Evolutionary conservation across 352 stramenopile species (phyloP).

Genomic region (Sclerospora graminicola): DNA sequence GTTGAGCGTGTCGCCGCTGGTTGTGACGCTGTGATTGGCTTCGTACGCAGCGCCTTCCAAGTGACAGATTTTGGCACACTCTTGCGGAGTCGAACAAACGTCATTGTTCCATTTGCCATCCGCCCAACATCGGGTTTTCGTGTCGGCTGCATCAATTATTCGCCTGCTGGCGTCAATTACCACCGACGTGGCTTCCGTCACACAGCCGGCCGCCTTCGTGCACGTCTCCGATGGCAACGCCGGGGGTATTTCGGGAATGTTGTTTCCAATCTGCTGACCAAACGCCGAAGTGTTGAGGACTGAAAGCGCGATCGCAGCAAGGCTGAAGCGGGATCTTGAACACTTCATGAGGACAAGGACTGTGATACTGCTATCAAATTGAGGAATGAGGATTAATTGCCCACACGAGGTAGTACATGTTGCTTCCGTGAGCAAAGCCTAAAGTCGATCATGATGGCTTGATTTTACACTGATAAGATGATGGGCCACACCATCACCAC

Average conservation of each 20-base stretch:
- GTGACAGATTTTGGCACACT: constrained; percentile 31
- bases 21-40: constrained; percentile 37
- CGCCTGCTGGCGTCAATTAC: constrained; percentile 56
- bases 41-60: constrained; percentile 47
- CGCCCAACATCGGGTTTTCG: constrained; percentile 42
- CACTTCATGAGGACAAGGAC: no score
- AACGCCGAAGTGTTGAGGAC: no score
- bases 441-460: no score
- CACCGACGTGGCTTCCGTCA: constrained; percentile 22
- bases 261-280: constrained; percentile 32
- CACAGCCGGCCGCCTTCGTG: constrained; percentile 13
- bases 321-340: no score
- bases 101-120: constrained; percentile 30
- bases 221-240: constrained; percentile 21
- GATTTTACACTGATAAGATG: no score
- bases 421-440: no score
- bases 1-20: constrained; percentile 14
- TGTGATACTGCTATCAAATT: no score
- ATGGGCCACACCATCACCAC: no score
- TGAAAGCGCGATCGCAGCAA: constrained; percentile 9
- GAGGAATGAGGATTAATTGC: no score
- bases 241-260: constrained; percentile 31
- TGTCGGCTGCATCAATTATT: constrained; percentile 38
- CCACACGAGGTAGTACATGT: no score
- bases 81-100: constrained; percentile 34